phyloP scores from a whole-genome alignment of 192 early-diverging fungal genomes.

The Dissophora ornata region DNA sequence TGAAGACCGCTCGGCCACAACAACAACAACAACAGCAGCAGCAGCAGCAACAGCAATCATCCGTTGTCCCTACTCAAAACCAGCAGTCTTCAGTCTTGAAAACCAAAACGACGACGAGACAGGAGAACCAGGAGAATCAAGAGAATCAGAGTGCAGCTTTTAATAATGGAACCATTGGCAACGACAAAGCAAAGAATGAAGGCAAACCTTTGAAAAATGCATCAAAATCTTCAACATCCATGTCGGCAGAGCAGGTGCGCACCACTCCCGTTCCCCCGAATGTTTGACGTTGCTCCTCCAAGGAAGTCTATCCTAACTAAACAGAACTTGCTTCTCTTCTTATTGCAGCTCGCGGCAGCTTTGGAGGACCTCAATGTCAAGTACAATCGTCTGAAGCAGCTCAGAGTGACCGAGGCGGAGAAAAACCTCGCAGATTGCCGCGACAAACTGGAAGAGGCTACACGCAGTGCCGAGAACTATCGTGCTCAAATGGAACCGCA shows the following conservation, averaged over 20 bases:
- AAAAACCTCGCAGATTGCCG: conserved; percentile 30
- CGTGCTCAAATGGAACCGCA: conserved; percentile 42
- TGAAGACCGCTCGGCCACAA: no score
- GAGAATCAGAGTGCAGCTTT: not conserved
- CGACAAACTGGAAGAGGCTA: conserved; percentile 35
- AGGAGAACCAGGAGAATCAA: conserved; percentile 1
- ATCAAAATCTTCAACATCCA: not conserved
- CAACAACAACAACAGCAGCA: not conserved
- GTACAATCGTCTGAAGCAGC: conserved; percentile 41
- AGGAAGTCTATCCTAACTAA: no score
- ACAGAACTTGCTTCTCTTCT: no score
- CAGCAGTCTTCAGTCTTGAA: not conserved
- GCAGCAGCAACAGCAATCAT: not conserved
- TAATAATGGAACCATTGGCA: not conserved
- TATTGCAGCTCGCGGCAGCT: conserved; percentile 19
- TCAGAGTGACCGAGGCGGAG: conserved; percentile 39
- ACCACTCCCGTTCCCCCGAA: no score
- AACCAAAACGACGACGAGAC: not conserved
- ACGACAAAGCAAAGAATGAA: not conserved
- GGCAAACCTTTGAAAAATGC: not conserved
- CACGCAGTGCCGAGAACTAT: conserved; percentile 40
- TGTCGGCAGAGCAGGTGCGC: conserved; percentile 28
- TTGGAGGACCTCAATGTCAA: conserved; percentile 31
- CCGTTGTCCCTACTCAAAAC: not conserved
- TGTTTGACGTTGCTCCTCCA: not conserved